Evolutionary conservation across 2,329 filamentous ascomycete species (phyloP), one percentile per base, ranked within the genome.

Genomic region (Diaporthe eres): DNA sequence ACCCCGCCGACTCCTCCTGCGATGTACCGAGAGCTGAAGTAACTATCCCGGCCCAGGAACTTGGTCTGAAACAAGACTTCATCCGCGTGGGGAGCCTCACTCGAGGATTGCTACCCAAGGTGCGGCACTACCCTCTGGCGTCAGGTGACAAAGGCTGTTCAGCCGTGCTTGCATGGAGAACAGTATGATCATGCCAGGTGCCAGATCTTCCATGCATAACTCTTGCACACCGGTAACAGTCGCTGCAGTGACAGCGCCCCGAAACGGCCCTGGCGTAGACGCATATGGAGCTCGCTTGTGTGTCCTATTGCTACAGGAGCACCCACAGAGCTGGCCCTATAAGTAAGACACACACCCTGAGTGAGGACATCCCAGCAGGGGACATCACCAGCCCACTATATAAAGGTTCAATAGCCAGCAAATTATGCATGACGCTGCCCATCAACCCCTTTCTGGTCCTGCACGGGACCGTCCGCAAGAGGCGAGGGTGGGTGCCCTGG

Each of bases 391-490:
- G n/a, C 31, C 51, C n/a, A 34, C 6, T 10, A 63, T 31, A 28
- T n/a, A 25, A 31, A 25, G 61, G 47, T 63, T 44, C 37, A 42
- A 55, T 55, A 44, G 65, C 61, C 61, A 49, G 61, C 61, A 31
- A 37, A 31, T 47, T 67, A 61, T 65, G 58, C 37, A 73, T 73
- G 58, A 55, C 37, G 65, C 55, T 42, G 49, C 25, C 58, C 58
- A 47, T 44, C 58, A 22, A 44, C 37, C 65, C 49, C 12, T 65
- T 65, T 60, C 51, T 34, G 49, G 71, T 25, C 25, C 42, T 73
- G 71, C 58, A 73, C 71, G 58, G 71, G 71, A 73, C 71, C 47
- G 37, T 55, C 71, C 71, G 71, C 71, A 65, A 37, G 44, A 17
- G 71, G 37, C 58, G 44, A 73, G 71, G 58, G 49, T 61, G 37